A percentile compares a stretch with the other conserved stretches of the same genome.
These are phyloP conservation scores for Angomonas ambiguus DNA, from an alignment of 208 protist genomes.

Conservation along the genomic window DNA sequence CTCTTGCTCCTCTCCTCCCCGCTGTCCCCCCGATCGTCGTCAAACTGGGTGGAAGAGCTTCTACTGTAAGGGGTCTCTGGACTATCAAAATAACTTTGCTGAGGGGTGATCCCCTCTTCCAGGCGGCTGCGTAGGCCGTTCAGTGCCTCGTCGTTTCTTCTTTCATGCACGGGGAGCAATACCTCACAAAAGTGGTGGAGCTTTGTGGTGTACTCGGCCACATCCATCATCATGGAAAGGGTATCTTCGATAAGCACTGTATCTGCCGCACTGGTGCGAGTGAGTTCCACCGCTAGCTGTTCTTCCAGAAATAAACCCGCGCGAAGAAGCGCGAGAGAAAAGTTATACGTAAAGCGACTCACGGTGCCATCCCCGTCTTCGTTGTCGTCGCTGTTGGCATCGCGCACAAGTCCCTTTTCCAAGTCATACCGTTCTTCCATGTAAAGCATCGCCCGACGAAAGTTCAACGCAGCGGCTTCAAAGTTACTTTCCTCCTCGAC, in stretches of 20 bases:
- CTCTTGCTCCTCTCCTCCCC: background rate
- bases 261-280: constrained; percentile 54
- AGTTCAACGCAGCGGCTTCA: constrained; percentile 56
- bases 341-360: constrained; percentile 54
- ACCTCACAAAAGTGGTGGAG: constrained; percentile 69
- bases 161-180: constrained; percentile 19
- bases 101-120: constrained; percentile 7
- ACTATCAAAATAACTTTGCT: background rate
- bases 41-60: background rate
- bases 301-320: constrained; percentile 62
- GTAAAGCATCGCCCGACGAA: constrained; percentile 84
- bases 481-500: constrained; percentile 40
- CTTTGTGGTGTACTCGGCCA: constrained; percentile 68
- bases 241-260: constrained; percentile 84
- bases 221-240: constrained; percentile 87
- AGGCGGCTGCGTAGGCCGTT: constrained; percentile 47
- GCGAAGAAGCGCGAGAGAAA: constrained; percentile 64
- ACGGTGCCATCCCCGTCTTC: constrained; percentile 12
- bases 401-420: constrained; percentile 28
- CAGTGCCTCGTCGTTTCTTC: constrained; percentile 22
- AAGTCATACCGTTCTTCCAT: constrained; percentile 83
- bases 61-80: background rate
- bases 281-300: constrained; percentile 57
- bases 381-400: constrained; percentile 14
- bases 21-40: background rate